Evolutionary conservation across 2,329 filamentous ascomycete species (phyloP), one percentile per base, ranked within the genome.

Genomic region (Neophaeococcomyces aloes): DNA sequence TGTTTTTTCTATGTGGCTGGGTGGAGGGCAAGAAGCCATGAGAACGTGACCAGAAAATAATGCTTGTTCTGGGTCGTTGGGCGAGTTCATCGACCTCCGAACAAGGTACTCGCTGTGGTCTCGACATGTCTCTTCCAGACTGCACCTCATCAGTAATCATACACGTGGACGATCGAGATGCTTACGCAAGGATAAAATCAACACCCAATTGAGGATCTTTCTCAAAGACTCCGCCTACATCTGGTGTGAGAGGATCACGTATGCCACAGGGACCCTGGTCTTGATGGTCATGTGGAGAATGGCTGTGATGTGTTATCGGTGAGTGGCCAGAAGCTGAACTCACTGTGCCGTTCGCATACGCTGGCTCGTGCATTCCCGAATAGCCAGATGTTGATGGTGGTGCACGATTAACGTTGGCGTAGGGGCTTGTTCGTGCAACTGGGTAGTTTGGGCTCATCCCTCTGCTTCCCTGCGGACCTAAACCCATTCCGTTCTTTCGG

Each of bases 1-100:
- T 25, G 72, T 69, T 34, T 67, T 66, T 46, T 68, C 64, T 53
- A 80, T 72, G 55, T 79, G 74, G 46, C 68, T 72, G 41, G 79
- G 76, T 4, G 88, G 86, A 36, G 89, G 88, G 59, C 86, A 94
- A 13, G 83, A 84, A 13, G 86, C 84, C 89, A 96, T 96, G 53
- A 96, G 70, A 3, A 86, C 88, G 62, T 98, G 91, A 31, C 89
- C 91, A 52, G 84, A 89, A 32, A 84, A 65, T 1, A 61, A 72
- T 46, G 82, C 77, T 53, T 74, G 74, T 51, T 82, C 81, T 42
- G 74, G 68, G 44, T 78, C 62, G 52, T 74, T 66, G 38, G 49
- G 69, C 47, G 41, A 67, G 63, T 67, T 70, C 60, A 70, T 62
- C 49, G 69, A 72, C 47, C 70, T 66, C 45, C 72, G 79, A 53